Evolutionary conservation across 192 early-diverging fungal species (phyloP).

Genomic region (Dissophora ornata): DNA sequence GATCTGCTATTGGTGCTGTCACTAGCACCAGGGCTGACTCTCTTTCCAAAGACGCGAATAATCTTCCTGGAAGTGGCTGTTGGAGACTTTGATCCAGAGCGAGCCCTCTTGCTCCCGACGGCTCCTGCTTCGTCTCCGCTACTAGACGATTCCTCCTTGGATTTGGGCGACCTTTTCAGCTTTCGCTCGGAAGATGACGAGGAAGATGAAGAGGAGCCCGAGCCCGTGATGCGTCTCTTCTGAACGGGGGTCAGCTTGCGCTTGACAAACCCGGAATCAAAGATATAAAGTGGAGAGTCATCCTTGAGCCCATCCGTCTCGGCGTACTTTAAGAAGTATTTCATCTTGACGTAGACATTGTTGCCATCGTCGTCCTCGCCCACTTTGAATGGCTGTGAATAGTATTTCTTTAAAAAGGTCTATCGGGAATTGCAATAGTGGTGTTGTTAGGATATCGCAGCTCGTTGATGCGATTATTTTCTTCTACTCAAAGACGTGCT

Average conservation of each 20-base stretch:
- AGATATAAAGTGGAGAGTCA: constrained; percentile 85
- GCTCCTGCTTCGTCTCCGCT: constrained; percentile 5
- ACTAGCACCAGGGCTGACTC: constrained; percentile 5
- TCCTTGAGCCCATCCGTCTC: constrained; percentile 62
- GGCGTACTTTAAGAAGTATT: constrained; percentile 70
- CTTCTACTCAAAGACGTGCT: too few relatives aligned
- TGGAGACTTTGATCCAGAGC: constrained; percentile 36
- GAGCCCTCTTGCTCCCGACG: constrained; percentile 29
- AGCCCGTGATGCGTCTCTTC: constrained; percentile 41
- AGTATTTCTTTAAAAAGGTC: constrained; percentile 62
- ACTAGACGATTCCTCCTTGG: constrained; percentile 1
- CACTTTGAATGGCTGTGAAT: constrained; percentile 76
- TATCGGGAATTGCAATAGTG: too few relatives aligned
- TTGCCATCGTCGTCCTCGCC: constrained; percentile 84
- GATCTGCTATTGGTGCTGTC: neutral
- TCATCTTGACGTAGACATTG: constrained; percentile 71
- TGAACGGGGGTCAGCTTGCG: constrained; percentile 43
- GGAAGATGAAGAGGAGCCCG: constrained; percentile 38
- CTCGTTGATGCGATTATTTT: too few relatives aligned
- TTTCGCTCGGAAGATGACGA: constrained; percentile 22
- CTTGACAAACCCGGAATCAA: constrained; percentile 76
- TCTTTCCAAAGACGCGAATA: constrained; percentile 37
- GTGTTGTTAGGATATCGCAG: too few relatives aligned
- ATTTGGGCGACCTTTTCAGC: neutral
- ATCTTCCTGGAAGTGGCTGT: constrained; percentile 21